Evolutionary conservation across 2,329 filamentous ascomycete species (phyloP).

Genomic region (Penicillium sp.): DNA sequence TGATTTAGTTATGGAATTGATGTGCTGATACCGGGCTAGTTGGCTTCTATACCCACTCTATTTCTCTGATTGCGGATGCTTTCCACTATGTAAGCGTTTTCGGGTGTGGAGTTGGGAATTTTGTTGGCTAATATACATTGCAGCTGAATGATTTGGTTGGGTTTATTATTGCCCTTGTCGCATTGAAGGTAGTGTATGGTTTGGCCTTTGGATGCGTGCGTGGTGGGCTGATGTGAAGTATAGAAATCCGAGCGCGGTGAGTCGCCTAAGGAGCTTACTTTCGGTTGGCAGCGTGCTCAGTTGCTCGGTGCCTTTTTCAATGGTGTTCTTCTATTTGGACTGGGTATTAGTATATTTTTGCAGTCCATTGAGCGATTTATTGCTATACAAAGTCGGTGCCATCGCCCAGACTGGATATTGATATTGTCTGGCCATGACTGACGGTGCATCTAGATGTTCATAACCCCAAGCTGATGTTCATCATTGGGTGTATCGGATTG

Average conservation of each 20-base stretch:
- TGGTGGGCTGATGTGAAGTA: background rate
- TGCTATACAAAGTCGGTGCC: constrained; percentile 28
- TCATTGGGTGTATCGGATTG: constrained; percentile 67
- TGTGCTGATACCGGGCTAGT: constrained; percentile 41
- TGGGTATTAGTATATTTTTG: constrained; percentile 69
- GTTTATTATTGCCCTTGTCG: constrained; percentile 64
- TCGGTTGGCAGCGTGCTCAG: constrained; percentile 74
- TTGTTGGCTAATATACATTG: constrained; percentile 8
- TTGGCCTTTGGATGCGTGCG: background rate
- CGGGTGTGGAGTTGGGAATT: no score
- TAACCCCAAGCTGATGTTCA: constrained; percentile 64
- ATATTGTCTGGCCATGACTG: background rate
- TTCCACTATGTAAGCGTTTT: constrained; percentile 66
- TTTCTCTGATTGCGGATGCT: constrained; percentile 72
- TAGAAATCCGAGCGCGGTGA: constrained; percentile 58
- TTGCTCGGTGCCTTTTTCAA: constrained; percentile 78
- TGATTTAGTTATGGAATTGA: background rate
- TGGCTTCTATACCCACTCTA: constrained; percentile 67
- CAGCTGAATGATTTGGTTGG: constrained; percentile 70
- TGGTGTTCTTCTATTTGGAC: constrained; percentile 68
- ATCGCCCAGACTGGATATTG: background rate
- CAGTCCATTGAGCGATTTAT: constrained; percentile 65
- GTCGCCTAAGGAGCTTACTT: constrained; percentile 61
- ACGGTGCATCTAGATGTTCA: constrained; percentile 53
- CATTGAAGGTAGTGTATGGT: constrained; percentile 53